Base-by-base conservation (phyloP, 2,329 filamentous ascomycete species). In the Diaporthe vaccinii region DNA sequence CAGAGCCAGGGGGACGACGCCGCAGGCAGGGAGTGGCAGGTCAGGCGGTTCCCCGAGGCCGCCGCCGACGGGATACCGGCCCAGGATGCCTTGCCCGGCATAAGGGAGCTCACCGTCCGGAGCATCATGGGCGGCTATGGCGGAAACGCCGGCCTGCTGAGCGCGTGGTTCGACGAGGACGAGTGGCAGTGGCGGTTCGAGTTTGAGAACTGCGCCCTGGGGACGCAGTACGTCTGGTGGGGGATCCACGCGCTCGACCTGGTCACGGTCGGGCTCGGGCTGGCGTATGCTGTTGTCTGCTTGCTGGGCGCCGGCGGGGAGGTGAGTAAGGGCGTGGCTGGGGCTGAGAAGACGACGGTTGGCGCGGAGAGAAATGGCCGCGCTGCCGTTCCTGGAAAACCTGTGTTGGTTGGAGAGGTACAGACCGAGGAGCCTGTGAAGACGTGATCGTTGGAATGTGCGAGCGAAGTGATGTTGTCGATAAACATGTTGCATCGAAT, bases 121-220 rank as follows among this genome's bases (percentile, higher is more conserved):
- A 98, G 95, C 83, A 98, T 99, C 95, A 99, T 99, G 97, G 97
- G 97, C 74, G 94, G 94, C 74, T 99, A 94, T 84, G 93, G 92
- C n/a, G 97, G 97, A 28, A 97, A 98, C 82, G 95, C 95, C 0
- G 97, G 95, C 0, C 87, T 99, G 57, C 84, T 99, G 55, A 97
- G 94, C 77, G 89, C 94, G 0, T 99, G 96, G 96, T 98, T 96
- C 81, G 95, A 98, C 82, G 84, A 90, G 74, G 86, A 88, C 3
- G 83, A 84, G 1, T 92, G 91, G 87, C 91, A 94, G 82, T 99
- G 97, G 97, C 89, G 89, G 78, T 94, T 94, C 78, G 94, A 96
- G 79, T 97, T 97, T 79, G 87, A 87, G 12, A 93, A 91, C 77
- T 99, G 97, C 82, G 88, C 90, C 3, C 85, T 98, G 49, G 97